Conservation (phyloP, 441 rosid species). For the Brassica hybrid region DNA sequence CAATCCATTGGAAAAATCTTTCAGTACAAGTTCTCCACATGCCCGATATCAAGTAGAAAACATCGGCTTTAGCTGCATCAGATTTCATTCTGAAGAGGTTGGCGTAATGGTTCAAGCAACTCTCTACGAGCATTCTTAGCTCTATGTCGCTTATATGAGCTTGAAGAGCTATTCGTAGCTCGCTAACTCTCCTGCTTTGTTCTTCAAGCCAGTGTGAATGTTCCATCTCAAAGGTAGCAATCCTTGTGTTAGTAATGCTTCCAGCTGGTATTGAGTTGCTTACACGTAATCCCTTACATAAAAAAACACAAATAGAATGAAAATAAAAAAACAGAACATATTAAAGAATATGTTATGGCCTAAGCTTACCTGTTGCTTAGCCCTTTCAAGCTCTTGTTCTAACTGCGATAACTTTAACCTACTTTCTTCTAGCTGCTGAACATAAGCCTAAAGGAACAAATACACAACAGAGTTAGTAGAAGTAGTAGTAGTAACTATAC, state of each 20-base stretch:
- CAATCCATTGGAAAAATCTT: conserved; percentile 69
- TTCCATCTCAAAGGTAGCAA: conserved; percentile 65
- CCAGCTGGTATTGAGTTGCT: conserved; percentile 52
- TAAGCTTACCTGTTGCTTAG: conserved; percentile 37
- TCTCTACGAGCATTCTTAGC: conserved; percentile 59
- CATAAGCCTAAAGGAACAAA: conserved; percentile 36
- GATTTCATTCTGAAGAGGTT: conserved; percentile 62
- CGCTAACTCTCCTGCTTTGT: conserved; percentile 52
- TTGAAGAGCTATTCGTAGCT: conserved; percentile 56
- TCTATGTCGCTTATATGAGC: conserved; percentile 56
- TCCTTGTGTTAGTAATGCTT: conserved; percentile 48
- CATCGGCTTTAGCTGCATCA: conserved; percentile 60
- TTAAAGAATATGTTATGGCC: neutral
- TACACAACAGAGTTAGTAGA: neutral
- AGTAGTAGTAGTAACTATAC: neutral
- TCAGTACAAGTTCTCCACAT: conserved; percentile 62
- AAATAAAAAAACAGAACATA: neutral
- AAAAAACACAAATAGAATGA: neutral
- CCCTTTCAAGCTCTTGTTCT: conserved; percentile 41
- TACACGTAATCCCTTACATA: conserved; percentile 28
- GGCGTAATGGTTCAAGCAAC: conserved; percentile 53
- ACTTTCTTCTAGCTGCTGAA: conserved; percentile 43
- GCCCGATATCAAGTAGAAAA: conserved; percentile 67
- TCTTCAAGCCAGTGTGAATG: conserved; percentile 64
- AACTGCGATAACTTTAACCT: conserved; percentile 37